Conservation (phyloP, 371 early-diverging fungal species). For the Syncephalastrum racemosum region DNA sequence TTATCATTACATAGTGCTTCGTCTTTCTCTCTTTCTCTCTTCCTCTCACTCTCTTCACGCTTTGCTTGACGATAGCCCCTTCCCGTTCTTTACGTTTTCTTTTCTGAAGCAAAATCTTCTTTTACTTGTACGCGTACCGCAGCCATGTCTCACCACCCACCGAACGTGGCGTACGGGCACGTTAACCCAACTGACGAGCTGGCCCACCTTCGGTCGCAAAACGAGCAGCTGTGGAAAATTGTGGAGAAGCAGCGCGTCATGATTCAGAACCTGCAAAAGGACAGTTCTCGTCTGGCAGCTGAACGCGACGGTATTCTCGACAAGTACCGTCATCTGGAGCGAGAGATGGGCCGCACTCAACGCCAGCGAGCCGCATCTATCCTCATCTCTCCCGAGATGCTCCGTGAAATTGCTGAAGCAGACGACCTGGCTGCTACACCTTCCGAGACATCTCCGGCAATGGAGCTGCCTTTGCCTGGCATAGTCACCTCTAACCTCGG, state of each 20-base stretch:
- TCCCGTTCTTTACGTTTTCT: slow-evolving; percentile 3
- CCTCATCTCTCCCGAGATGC: slow-evolving; percentile 20
- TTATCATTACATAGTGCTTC: not conserved
- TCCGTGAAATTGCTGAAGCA: slow-evolving; percentile 21
- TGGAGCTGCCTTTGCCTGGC: slow-evolving; percentile 6
- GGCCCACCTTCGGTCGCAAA: slow-evolving; percentile 51
- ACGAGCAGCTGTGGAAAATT: slow-evolving; percentile 87
- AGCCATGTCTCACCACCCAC: slow-evolving; percentile 8
- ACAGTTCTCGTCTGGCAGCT: slow-evolving; percentile 48
- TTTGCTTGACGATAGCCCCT: slow-evolving; percentile 2
- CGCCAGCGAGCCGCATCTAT: slow-evolving; percentile 19
- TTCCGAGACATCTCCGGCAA: slow-evolving; percentile 2
- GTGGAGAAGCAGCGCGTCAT: slow-evolving; percentile 85
- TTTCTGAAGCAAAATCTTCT: too few species aligned
- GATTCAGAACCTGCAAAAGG: slow-evolving; percentile 73
- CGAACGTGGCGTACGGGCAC: not conserved
- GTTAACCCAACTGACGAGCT: slow-evolving; percentile 8
- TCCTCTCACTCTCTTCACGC: too few species aligned
- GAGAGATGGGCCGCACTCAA: slow-evolving; percentile 21
- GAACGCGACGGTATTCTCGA: slow-evolving; percentile 57
- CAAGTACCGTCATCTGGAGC: slow-evolving; percentile 30
- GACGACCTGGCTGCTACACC: slow-evolving; percentile 18
- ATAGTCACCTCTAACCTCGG: slow-evolving; percentile 15
- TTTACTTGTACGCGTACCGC: too few species aligned
- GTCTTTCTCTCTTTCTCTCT: not conserved